A percentile compares a stretch with the other conserved stretches of the same genome.
Evolutionary conservation across 768 basidiomycete genomes (phyloP).

Genomic region (Omphalotus guepiniiformis): DNA sequence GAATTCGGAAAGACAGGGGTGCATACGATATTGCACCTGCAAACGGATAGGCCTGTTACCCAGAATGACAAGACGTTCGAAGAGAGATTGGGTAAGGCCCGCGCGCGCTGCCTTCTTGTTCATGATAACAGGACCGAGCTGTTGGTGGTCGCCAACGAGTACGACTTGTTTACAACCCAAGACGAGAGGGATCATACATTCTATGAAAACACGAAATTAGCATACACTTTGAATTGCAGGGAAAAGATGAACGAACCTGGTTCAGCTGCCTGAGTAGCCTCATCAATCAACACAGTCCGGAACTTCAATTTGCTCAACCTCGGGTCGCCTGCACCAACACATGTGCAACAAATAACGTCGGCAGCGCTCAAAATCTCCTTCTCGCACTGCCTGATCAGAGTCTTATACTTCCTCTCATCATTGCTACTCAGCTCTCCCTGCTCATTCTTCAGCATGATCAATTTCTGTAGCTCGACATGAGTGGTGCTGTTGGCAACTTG

Average conservation of each 20-base stretch:
- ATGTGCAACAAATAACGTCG: slow-evolving; percentile 98
- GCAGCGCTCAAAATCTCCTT: slow-evolving; percentile 94
- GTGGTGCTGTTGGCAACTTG: slow-evolving; percentile 97
- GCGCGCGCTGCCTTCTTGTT: slow-evolving; percentile 99
- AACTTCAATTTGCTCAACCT: slow-evolving; percentile 96
- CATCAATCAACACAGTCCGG: slow-evolving; percentile 96
- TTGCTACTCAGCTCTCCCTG: slow-evolving; percentile 96
- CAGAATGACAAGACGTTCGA: slow-evolving; percentile 93
- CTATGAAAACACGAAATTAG: slow-evolving; percentile 37
- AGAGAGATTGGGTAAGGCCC: slow-evolving; percentile 95
- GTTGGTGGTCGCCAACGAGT: slow-evolving; percentile 95
- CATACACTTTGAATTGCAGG: not conserved
- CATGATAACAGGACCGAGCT: slow-evolving; percentile 99
- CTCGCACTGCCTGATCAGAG: slow-evolving; percentile 90
- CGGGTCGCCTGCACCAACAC: slow-evolving; percentile 97
- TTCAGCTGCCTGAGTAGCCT: slow-evolving; percentile 97
- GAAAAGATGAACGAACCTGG: slow-evolving; percentile 57
- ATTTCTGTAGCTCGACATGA: slow-evolving; percentile 95
- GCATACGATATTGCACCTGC: slow-evolving; percentile 99
- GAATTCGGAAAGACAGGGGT: slow-evolving; percentile 98
- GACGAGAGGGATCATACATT: slow-evolving; percentile 99
- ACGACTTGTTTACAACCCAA: slow-evolving; percentile 99
- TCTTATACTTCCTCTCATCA: slow-evolving; percentile 98
- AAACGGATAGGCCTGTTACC: slow-evolving; percentile 96
- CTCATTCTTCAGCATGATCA: slow-evolving; percentile 96